phyloP scores from a whole-genome alignment of 2,329 filamentous ascomycete species.

The Uncinocarpus reesii region DNA sequence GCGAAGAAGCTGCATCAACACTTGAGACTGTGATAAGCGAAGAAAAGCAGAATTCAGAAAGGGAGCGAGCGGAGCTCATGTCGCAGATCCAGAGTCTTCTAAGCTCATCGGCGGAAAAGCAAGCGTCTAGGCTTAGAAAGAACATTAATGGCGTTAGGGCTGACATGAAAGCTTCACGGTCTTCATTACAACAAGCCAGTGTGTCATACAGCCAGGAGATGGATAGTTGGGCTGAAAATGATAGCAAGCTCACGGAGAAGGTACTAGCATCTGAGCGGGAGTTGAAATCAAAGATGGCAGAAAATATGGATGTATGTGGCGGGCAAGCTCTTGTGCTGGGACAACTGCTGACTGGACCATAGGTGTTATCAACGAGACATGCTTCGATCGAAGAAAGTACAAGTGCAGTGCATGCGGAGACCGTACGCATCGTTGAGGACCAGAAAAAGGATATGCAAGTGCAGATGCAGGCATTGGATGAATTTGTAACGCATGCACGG shows the following conservation, averaged over 20 bases:
- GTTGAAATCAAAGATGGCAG: slow-evolving; percentile 70
- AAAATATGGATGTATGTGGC: slow-evolving; percentile 66
- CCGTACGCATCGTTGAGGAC: slow-evolving; percentile 75
- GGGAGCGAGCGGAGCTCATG: slow-evolving; percentile 64
- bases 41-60: slow-evolving; percentile 60
- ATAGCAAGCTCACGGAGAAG: slow-evolving; percentile 58
- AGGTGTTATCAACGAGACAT: slow-evolving; percentile 37
- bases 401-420: slow-evolving; percentile 80
- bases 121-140: slow-evolving; percentile 59
- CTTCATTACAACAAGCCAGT: slow-evolving; percentile 55
- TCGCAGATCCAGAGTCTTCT: slow-evolving; percentile 69
- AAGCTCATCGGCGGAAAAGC: slow-evolving; percentile 59
- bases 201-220: slow-evolving; percentile 60
- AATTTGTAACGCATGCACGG: slow-evolving; percentile 74
- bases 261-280: slow-evolving; percentile 63
- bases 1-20: slow-evolving; percentile 53
- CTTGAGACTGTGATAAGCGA: slow-evolving; percentile 63
- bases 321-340: background rate
- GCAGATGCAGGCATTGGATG: slow-evolving; percentile 85
- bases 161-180: slow-evolving; percentile 54
- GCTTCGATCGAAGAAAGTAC: slow-evolving; percentile 74
- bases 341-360: slow-evolving; percentile 6
- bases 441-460: slow-evolving; percentile 77
- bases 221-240: slow-evolving; percentile 61
- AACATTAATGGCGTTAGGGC: slow-evolving; percentile 54